Percentiles rank a stretch among this genome's conserved stretches.
Conservation (phyloP, 495 filamentous ascomycete species). For the Penicillium soppii region DNA sequence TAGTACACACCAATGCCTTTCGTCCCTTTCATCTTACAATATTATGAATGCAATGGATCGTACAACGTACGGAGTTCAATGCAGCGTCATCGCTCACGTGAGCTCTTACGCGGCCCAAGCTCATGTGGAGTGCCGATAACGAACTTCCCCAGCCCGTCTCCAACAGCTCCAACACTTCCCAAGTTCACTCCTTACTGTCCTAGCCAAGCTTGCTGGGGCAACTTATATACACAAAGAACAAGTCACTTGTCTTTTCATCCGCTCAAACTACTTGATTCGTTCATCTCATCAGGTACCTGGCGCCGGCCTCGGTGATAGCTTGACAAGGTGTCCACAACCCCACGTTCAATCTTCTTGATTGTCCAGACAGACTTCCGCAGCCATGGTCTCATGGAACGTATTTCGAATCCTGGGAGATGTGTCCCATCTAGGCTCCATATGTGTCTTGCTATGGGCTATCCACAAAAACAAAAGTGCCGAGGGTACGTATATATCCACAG, state of each 20-base stretch:
- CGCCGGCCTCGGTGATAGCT: background rate
- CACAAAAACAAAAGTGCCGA: conserved; percentile 86
- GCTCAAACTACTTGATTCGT: background rate
- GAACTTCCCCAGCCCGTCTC: conserved; percentile 4
- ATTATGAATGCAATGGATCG: background rate
- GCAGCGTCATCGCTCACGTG: conserved; percentile 28
- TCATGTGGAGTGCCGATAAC: conserved; percentile 11
- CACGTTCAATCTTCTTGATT: background rate
- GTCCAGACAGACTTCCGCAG: background rate
- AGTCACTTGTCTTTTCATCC: background rate
- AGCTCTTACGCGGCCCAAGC: conserved; percentile 18
- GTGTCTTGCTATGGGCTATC: conserved; percentile 88
- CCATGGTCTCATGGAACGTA: conserved; percentile 51
- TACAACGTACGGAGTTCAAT: background rate
- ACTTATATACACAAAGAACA: background rate
- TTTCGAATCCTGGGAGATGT: conserved; percentile 82
- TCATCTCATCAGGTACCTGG: background rate
- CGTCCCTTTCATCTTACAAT: background rate
- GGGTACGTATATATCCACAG: conserved; percentile 48
- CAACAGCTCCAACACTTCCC: conserved; percentile 6
- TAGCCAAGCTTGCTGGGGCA: background rate
- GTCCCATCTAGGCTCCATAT: conserved; percentile 80
- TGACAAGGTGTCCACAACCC: conserved; percentile 4
- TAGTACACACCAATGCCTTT: background rate
- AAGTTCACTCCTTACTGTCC: background rate